phyloP scores from a whole-genome alignment of 2,329 filamentous ascomycete genomes.

The Calonectria leucothoes region DNA sequence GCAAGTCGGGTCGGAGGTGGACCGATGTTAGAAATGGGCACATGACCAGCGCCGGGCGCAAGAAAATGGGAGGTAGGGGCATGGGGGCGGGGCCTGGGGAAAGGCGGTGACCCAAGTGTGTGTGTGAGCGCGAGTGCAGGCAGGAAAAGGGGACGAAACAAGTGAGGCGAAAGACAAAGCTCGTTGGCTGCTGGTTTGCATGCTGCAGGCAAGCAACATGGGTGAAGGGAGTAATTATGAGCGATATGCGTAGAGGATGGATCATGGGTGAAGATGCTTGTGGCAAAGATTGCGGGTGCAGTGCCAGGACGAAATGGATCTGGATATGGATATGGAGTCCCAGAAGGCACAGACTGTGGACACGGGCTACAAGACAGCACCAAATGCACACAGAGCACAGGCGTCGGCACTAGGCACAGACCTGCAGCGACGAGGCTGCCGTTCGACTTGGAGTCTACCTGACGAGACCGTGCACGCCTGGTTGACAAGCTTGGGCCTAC shows the following conservation, averaged over 20 bases:
- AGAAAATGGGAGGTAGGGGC: conserved; percentile 23
- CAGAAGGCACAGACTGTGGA: not conserved
- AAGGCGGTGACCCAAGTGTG: conserved; percentile 10
- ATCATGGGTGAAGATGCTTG: conserved; percentile 5
- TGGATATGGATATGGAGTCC: not conserved
- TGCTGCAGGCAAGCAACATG: not conserved
- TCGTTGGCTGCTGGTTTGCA: conserved; percentile 12
- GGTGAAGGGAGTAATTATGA: conserved; percentile 4
- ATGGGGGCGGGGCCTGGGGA: conserved; percentile 34
- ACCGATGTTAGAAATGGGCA: conserved; percentile 27
- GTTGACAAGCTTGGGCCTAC: conserved; percentile 5
- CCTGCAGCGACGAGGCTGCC: not conserved
- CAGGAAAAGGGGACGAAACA: not conserved
- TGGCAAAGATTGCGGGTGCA: not conserved
- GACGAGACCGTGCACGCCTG: not conserved
- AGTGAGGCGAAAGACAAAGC: conserved; percentile 19
- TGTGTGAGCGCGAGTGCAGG: conserved; percentile 28
- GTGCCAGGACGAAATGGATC: not conserved
- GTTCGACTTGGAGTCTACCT: not conserved
- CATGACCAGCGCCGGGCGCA: conserved; percentile 35
- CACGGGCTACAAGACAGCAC: not conserved
- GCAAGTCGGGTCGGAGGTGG: conserved; percentile 1
- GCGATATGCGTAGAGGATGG: not conserved
- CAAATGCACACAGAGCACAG: not conserved
- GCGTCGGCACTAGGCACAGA: not conserved